Evolutionary conservation across 2,329 filamentous ascomycete species (phyloP).

Genomic region (Spiromastix sp.): DNA sequence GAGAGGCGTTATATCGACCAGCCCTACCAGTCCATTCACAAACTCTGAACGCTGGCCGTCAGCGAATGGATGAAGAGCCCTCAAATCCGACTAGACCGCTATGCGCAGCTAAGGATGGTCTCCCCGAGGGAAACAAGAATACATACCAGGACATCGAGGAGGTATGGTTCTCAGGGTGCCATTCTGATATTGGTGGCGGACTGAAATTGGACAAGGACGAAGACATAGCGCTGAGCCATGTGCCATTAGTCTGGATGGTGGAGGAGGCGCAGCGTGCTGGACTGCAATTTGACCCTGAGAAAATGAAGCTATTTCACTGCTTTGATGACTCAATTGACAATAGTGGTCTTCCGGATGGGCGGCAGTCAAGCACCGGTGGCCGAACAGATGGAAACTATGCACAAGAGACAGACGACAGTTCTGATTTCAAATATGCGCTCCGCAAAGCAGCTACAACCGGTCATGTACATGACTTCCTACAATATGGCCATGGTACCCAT

Average conservation of each 20-base stretch:
- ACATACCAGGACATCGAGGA: conserved; percentile 63
- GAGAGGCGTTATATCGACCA: too few relatives aligned
- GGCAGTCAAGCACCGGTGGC: too few relatives aligned
- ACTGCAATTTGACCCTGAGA: conserved; percentile 49
- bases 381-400: too few relatives aligned
- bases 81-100: too few relatives aligned
- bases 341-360: too few relatives aligned
- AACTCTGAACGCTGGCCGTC: too few relatives aligned
- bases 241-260: conserved; percentile 60
- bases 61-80: too few relatives aligned
- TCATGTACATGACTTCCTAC: conserved; percentile 56
- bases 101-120: too few relatives aligned
- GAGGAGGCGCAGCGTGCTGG: conserved; percentile 52
- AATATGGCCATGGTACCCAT: conserved; percentile 47
- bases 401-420: too few relatives aligned
- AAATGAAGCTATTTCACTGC: conserved; percentile 14
- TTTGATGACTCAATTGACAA: too few relatives aligned
- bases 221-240: conserved; percentile 49
- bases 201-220: conserved; percentile 54
- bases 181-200: conserved; percentile 69
- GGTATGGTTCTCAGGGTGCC: conserved; percentile 63
- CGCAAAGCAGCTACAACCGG: conserved; percentile 31
- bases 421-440: not conserved
- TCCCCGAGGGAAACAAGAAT: too few relatives aligned
- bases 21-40: too few relatives aligned